Evolutionary conservation across 441 rosid genomes (phyloP).

Genomic region (Populus hybrid): DNA sequence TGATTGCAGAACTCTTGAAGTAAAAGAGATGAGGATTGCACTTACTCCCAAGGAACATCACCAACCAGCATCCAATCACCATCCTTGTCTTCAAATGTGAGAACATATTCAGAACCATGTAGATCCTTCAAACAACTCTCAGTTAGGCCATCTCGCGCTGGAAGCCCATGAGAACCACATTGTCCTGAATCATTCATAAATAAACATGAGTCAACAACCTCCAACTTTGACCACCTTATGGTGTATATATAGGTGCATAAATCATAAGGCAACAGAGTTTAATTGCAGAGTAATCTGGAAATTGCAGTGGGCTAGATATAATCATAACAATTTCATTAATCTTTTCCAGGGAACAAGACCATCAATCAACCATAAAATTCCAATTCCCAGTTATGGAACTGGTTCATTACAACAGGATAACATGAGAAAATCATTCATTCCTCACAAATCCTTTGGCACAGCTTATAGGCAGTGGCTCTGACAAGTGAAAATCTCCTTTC

Average conservation of each 20-base stretch:
- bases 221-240: background rate
- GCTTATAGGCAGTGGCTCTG: background rate
- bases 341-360: background rate
- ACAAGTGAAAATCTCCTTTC: background rate
- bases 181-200: constrained; percentile 41
- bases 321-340: background rate
- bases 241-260: background rate
- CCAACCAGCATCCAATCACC: constrained; percentile 67
- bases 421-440: background rate
- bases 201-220: constrained; percentile 15
- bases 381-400: background rate
- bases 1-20: background rate
- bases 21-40: constrained; percentile 3
- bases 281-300: background rate
- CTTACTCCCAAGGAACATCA: constrained; percentile 66
- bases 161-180: constrained; percentile 47
- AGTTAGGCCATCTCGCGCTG: constrained; percentile 32
- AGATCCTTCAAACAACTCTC: constrained; percentile 41
- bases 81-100: constrained; percentile 54
- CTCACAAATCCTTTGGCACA: background rate
- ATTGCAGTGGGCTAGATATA: background rate
- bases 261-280: background rate
- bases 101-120: constrained; percentile 49
- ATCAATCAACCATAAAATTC: background rate
- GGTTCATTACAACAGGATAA: background rate